phyloP scores from a whole-genome alignment of 768 basidiomycete species.

The Kwoniella botswanensis region DNA sequence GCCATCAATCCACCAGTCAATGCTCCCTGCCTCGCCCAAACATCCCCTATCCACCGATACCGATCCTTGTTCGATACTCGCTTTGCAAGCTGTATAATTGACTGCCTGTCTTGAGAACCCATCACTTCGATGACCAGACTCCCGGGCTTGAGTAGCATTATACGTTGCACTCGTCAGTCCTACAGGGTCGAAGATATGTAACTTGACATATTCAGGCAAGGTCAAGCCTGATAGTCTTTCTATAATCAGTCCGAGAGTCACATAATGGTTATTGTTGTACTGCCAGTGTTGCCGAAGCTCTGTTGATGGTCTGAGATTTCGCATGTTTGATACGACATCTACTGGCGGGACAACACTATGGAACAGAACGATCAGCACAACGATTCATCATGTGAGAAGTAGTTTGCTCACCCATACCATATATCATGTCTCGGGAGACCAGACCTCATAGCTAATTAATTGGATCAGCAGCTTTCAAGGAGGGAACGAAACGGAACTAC shows the following conservation, averaged over 20 bases:
- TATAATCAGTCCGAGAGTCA: constrained; percentile 35
- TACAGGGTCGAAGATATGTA: constrained; percentile 43
- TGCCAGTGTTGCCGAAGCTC: constrained; percentile 43
- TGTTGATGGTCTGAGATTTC: constrained; percentile 43
- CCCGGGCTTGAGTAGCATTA: constrained; percentile 28
- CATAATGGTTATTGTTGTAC: constrained; percentile 52
- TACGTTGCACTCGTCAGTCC: constrained; percentile 40
- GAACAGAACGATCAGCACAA: background rate
- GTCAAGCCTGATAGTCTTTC: constrained; percentile 26
- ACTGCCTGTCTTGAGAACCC: constrained; percentile 20
- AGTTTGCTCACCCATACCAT: constrained; percentile 26
- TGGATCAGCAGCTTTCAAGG: background rate
- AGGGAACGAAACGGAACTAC: constrained; percentile 1
- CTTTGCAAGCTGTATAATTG: constrained; percentile 25
- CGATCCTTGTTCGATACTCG: background rate
- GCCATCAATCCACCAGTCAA: constrained; percentile 27
- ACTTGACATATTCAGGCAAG: constrained; percentile 35
- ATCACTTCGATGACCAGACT: constrained; percentile 32
- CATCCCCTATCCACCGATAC: constrained; percentile 5
- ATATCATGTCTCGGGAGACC: constrained; percentile 50
- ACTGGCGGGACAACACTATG: background rate
- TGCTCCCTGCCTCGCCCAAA: constrained; percentile 22
- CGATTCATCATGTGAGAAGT: background rate
- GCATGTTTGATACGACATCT: constrained; percentile 28
- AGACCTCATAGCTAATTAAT: constrained; percentile 38